Evolutionary conservation across 2,329 filamentous ascomycete species (phyloP), one percentile per base, ranked within the genome.

Genomic region (Microdochium paspali): DNA sequence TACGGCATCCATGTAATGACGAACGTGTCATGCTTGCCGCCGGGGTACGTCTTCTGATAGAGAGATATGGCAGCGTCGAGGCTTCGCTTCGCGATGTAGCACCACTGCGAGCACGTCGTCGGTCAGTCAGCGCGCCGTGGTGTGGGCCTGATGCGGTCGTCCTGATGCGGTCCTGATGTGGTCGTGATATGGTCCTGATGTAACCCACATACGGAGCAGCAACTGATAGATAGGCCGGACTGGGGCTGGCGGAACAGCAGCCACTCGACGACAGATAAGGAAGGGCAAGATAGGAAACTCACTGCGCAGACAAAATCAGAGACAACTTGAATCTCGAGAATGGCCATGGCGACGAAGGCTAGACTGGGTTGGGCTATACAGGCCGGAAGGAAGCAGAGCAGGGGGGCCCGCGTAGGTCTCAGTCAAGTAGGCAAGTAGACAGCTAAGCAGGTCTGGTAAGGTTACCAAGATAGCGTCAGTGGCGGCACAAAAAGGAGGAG

Each of bases 11-110:
- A 70, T 15, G 44, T 58, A 28, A 70, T 59, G 10, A 48, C 21
- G 50, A 70, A 68, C 1, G 47, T 52, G 44, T 69, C 65, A 4
- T 57, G 46, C 10, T 55, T 58, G 3, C 62, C 67, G 6, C 59
- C 61, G 0, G 67, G 66, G 46, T 69, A 69, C 2, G 63, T 66
- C 46, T 65, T 67, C 20, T 62, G 58, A 53, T 66, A 68, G 0
- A 70, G 55, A 0, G 53, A 31, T 25, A 70, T 68, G 42, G 66
- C 63, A 46, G 48, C 54, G 28, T 68, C 60, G 1, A 71, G 59
- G 23, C 56, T 61, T 23, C 60, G 61, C 23, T 68, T 64, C 47
- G 61, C 66, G 24, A 71, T 66, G 52, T 66, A 69, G 55, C 68
- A 69, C 66, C 64, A 62, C 53, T 62, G 3, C 32, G 32, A 21